Percentiles rank a stretch among this genome's conserved stretches.
Conservation (phyloP, 805 yeast genomes). For the Kazachstania africana region DNA sequence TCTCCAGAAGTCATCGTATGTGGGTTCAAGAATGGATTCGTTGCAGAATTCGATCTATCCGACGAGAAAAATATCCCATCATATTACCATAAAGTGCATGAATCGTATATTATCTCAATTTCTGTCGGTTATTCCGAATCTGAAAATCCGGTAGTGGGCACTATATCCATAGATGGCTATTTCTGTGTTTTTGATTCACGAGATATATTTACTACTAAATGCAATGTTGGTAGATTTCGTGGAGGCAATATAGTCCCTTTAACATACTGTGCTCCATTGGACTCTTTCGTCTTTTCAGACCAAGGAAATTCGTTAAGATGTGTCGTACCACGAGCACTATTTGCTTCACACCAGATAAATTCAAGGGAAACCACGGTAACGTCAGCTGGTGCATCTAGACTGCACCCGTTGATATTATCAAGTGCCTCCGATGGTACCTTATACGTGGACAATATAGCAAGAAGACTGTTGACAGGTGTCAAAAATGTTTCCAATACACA, state of each 20-base stretch:
- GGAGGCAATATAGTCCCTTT: conserved; percentile 22
- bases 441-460: conserved; percentile 30
- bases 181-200: conserved; percentile 27
- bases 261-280: conserved; percentile 24
- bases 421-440: conserved; percentile 43
- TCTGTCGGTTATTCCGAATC: conserved; percentile 26
- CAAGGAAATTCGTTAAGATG: conserved; percentile 30
- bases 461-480: conserved; percentile 27
- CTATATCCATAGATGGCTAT: conserved; percentile 34
- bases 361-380: conserved; percentile 32
- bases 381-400: conserved; percentile 29
- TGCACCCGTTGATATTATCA: conserved; percentile 36
- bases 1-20: conserved; percentile 35
- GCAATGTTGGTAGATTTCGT: conserved; percentile 23
- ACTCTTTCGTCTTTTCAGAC: conserved; percentile 31
- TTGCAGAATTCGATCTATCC: conserved; percentile 42
- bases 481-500: conserved; percentile 22
- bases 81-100: conserved; percentile 28
- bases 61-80: conserved; percentile 25
- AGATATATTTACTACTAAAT: conserved; percentile 23
- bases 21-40: conserved; percentile 47
- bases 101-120: conserved; percentile 28
- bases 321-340: conserved; percentile 28
- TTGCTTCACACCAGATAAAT: conserved; percentile 25
- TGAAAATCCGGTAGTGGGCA: conserved; percentile 24